Evolutionary conservation across 176 grass and related monocot genomes (phyloP).

Genomic region (Oryza longistaminata): DNA sequence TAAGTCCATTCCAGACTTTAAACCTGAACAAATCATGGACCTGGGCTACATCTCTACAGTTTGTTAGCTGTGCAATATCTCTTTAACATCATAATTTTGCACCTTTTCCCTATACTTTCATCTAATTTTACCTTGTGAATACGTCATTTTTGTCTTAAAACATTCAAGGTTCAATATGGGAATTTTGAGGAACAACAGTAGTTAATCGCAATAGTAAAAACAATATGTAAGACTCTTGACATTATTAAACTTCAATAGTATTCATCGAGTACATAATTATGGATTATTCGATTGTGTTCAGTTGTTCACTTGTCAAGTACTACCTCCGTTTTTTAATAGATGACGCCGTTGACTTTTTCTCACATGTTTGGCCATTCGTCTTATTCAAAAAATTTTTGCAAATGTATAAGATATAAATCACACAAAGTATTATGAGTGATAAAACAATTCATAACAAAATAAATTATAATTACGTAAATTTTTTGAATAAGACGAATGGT

Average conservation of each 20-base stretch:
- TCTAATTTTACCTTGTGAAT: not conserved
- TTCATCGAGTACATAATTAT: not conserved
- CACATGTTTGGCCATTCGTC: too few species aligned
- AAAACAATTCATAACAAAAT: too few species aligned
- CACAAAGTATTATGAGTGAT: too few species aligned
- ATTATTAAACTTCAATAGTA: constrained; percentile 6
- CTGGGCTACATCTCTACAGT: not conserved
- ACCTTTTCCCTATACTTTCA: not conserved
- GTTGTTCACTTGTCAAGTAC: not conserved
- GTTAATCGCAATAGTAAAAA: not conserved
- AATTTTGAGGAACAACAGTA: not conserved
- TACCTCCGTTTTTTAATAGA: too few species aligned
- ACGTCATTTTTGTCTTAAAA: not conserved
- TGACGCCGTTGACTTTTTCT: too few species aligned
- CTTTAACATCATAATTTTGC: not conserved
- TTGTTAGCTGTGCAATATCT: constrained; percentile 2
- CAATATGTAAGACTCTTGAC: constrained; percentile 2
- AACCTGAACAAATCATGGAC: not conserved
- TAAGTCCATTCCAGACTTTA: not conserved
- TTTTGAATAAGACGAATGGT: too few species aligned
- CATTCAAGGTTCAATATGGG: not conserved
- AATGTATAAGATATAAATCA: too few species aligned
- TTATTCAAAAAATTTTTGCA: too few species aligned
- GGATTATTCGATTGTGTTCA: not conserved
- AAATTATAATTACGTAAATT: too few species aligned